Base-by-base conservation (phyloP, 1,139 yeast species). In the Debaryomycetaceae sp. region DNA sequence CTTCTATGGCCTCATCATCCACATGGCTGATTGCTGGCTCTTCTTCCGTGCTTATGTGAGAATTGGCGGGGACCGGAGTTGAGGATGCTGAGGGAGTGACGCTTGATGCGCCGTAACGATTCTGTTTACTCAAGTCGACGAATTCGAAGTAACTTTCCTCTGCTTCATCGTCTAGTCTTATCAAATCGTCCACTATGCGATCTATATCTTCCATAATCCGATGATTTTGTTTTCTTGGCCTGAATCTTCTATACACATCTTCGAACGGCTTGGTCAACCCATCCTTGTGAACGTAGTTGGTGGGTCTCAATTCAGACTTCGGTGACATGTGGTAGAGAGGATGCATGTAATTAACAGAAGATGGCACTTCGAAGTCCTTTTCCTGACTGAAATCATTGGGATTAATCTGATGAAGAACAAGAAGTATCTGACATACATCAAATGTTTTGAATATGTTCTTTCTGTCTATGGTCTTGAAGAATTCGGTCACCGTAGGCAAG, bases 371-470 rank as follows among this genome's bases (percentile, higher is more conserved):
- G 48, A 72, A 70, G 48, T 65, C 76, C 30, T 52, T 53, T 36
- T 63, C 78, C 56, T 53, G 65, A 56, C 53, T 65, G 22, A 69
- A 54, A 31, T 65, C 65, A 7, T 60, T 54, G 3, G 75, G 74
- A 38, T 79, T 73, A 6, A 89, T 74, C 6, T 76, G 71, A 41
- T 78, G 81, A 5, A 89, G 71, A 4, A 92, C 94, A 13, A 91
- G 65, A 37, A 94, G 66, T 69, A 94, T 86, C 61, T 94, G 98
- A 42, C 87, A 80, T 6, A 92, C 70, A 59, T 94, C 98, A 30
- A 89, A 73, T 0, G 94, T 82, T 57, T 94, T 94, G 67, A 85
- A 84, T 28, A 92, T 76, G 55, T 88, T 92, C 60, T 91, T 92
- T 55, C 85, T 79, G 58, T 94, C 98, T 22, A 91, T 79, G 2